Evolutionary conservation across 371 early-diverging fungal species (phyloP).

Genomic region (Mucor ambiguus): DNA sequence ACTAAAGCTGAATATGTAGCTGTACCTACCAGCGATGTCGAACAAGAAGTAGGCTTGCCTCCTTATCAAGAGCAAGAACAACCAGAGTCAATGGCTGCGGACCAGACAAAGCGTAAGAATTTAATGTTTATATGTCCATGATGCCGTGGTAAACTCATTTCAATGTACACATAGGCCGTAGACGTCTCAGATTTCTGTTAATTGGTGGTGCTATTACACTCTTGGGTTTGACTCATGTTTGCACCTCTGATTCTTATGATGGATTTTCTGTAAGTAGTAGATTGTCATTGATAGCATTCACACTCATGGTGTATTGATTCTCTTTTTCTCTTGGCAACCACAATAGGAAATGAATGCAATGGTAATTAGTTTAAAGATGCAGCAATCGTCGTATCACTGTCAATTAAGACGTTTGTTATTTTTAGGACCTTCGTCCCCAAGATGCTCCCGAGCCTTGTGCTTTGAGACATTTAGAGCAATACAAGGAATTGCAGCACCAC

Average conservation of each 20-base stretch:
- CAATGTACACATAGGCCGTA: slow-evolving; percentile 7
- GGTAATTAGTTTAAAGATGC: neutral
- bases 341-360: neutral
- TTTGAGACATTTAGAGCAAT: slow-evolving; percentile 15
- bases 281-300: neutral
- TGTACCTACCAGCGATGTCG: slow-evolving; percentile 24
- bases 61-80: slow-evolving; percentile 15
- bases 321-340: neutral
- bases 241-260: neutral
- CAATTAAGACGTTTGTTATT: neutral
- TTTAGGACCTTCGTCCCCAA: neutral
- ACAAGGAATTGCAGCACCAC: slow-evolving; percentile 21
- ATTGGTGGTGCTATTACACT: slow-evolving; percentile 30
- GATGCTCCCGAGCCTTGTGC: slow-evolving; percentile 16
- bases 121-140: neutral
- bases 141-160: neutral
- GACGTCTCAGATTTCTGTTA: slow-evolving; percentile 13
- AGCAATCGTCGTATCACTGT: neutral
- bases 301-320: neutral
- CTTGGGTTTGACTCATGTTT: slow-evolving; percentile 19
- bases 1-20: slow-evolving; percentile 20
- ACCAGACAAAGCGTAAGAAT: slow-evolving; percentile 5
- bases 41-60: slow-evolving; percentile 14
- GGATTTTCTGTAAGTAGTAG: neutral
- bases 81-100: neutral